Base-by-base conservation (phyloP, 129 eudicot species). In the Tagetes patula region DNA sequence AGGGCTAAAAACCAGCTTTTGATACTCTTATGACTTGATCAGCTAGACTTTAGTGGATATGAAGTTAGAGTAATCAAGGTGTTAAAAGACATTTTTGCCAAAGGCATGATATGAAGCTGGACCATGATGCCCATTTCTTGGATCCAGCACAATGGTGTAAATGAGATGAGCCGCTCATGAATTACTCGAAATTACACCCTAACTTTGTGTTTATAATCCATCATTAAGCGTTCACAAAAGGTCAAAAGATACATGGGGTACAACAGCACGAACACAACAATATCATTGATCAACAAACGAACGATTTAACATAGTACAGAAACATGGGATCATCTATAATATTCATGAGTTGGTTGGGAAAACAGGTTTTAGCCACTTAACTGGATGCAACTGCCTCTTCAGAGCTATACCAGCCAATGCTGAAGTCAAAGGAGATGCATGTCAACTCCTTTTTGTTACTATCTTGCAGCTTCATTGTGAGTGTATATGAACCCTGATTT, bases 341-440 rank as follows among this genome's bases (percentile, higher is more conserved):
- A 69, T 38, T 58, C 30, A 67, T 49, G 42, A 61, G 42, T 31
- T 34, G 65, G 40, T 50, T 50, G 59, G 50, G 43, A 74, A 36
- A 48, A 9, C 75, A 52, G 52, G 41, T 62, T 13, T 65, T 48
- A 36, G 71, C 62, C 79, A 75, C 66, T 76, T 81, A 86, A 38
- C 64, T 83, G 46, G 62, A 59, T 56, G 91, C 87, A 56, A 83
- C 54, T 52, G 50, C 75, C 50, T 73, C 74, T 33, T 66, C 73
- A 11, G 81, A 39, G 11, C 31, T 8, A 54, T 77, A 83, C 69
- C 88, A 86, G 36, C 82, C 82, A 34, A 87, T 79, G 81, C 85
- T 81, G 79, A 87, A 87, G 77, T 84, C 91, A 47, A 78, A 84
- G 9, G 80, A 46, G 67, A 87, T 75, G 86, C 91, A 87, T 41